Conservation (phyloP, 306 rosid species). For the Gynostemma pentaphyllum region DNA sequence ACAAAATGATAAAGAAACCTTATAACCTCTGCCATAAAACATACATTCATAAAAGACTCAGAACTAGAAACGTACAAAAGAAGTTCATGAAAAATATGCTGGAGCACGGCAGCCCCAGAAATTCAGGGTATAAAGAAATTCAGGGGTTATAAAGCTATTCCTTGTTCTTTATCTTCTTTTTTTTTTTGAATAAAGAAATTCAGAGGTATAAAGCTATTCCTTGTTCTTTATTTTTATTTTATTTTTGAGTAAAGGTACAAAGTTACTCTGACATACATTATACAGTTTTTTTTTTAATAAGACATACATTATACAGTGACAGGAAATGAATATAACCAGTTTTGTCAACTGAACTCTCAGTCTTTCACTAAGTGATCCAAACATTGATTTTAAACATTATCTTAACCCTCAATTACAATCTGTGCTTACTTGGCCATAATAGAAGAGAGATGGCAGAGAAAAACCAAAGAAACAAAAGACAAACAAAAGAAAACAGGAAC, state of each 20-base stretch:
- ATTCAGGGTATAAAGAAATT: background rate
- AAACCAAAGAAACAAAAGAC: background rate
- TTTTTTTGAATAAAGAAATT: too few species aligned
- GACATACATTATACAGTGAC: too few species aligned
- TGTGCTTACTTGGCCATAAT: background rate
- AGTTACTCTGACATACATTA: background rate
- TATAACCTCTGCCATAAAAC: background rate
- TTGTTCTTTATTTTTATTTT: too few species aligned
- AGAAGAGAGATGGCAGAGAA: background rate
- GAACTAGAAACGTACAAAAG: background rate
- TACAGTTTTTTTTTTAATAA: too few species aligned
- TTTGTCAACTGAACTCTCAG: background rate
- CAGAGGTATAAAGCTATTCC: too few species aligned
- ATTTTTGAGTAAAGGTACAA: too few species aligned
- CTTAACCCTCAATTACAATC: background rate
- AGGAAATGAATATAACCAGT: background rate
- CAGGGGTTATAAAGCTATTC: too few species aligned
- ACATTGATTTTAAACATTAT: background rate
- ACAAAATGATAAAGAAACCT: background rate
- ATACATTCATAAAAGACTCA: background rate
- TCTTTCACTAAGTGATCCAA: background rate
- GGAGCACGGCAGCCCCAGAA: background rate
- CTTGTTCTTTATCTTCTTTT: too few species aligned
- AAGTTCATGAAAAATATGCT: background rate
- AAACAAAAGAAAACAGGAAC: background rate